A percentile compares a stretch with the other conserved stretches of the same genome.
Conservation (phyloP, 176 grass and related monocot genomes). For the Musa acuminata region DNA sequence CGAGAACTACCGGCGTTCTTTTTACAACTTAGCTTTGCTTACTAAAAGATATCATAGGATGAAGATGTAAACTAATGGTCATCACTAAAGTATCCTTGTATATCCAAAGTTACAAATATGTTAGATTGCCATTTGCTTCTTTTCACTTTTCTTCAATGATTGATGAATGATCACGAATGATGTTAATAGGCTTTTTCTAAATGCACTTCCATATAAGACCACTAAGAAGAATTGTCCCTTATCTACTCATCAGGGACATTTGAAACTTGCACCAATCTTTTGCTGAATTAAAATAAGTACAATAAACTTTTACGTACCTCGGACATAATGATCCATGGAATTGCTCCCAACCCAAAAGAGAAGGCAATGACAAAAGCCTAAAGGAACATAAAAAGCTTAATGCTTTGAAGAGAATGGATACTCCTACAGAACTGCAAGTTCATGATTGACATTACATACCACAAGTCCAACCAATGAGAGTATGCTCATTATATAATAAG, state of each 20-base stretch:
- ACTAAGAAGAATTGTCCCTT: background rate
- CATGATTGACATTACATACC: constrained; percentile 36
- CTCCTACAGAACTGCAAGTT: constrained; percentile 1
- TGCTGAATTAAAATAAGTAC: background rate
- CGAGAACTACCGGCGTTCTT: too few relatives aligned
- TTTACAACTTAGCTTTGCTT: background rate
- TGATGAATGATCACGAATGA: background rate
- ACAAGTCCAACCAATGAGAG: constrained; percentile 71
- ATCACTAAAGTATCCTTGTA: background rate
- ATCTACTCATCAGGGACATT: background rate
- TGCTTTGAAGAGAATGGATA: constrained; percentile 6
- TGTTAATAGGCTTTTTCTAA: background rate
- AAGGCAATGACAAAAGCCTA: constrained; percentile 74
- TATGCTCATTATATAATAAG: constrained; percentile 59
- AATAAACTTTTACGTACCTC: constrained; percentile 46
- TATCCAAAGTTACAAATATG: background rate
- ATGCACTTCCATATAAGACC: background rate
- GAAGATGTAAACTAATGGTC: background rate
- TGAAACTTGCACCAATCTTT: background rate
- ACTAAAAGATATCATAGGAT: background rate
- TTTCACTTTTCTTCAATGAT: background rate
- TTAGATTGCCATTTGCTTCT: background rate
- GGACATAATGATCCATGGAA: constrained; percentile 99
- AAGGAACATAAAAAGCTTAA: constrained; percentile 21
- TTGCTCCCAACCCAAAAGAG: constrained; percentile 83